A percentile compares a stretch with the other conserved stretches of the same genome.
Evolutionary conservation across 345 rosid genomes (phyloP).

Genomic region (Physaria fendleri): DNA sequence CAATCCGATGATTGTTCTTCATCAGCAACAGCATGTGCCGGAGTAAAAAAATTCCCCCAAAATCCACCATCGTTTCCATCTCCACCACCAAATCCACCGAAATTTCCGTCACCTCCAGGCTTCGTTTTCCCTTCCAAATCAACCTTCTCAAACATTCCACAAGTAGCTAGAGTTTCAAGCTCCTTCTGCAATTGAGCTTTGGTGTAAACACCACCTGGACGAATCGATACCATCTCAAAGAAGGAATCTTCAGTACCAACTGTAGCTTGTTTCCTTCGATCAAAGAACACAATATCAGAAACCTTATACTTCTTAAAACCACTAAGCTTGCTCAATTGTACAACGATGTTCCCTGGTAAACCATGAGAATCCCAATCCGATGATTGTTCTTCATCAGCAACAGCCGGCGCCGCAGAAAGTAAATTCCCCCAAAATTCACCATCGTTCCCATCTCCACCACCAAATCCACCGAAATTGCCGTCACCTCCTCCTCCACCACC

Average conservation of each 20-base stretch:
- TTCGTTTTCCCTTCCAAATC: slow-evolving; percentile 84
- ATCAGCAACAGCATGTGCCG: slow-evolving; percentile 64
- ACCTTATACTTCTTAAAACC: slow-evolving; percentile 80
- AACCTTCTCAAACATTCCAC: slow-evolving; percentile 97
- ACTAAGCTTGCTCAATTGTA: slow-evolving; percentile 78
- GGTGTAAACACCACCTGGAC: slow-evolving; percentile 79
- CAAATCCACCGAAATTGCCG: slow-evolving; percentile 39
- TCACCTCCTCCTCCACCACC: slow-evolving; percentile 31
- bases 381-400: slow-evolving; percentile 68
- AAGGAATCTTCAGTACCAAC: slow-evolving; percentile 88
- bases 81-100: no score
- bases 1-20: slow-evolving; percentile 63
- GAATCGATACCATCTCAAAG: slow-evolving; percentile 91
- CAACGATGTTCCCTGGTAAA: slow-evolving; percentile 71
- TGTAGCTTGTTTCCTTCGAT: slow-evolving; percentile 47
- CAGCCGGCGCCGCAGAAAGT: slow-evolving; percentile 47
- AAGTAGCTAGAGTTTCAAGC: slow-evolving; percentile 80
- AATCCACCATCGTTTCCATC: slow-evolving; percentile 42
- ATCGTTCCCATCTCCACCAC: slow-evolving; percentile 39
- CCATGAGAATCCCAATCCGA: slow-evolving; percentile 91
- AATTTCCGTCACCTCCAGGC: no score
- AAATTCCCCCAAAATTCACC: slow-evolving; percentile 52
- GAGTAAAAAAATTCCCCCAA: slow-evolving; percentile 48
- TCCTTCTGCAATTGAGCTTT: slow-evolving; percentile 78
- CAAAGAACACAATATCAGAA: slow-evolving; percentile 77